These are phyloP conservation scores for Cordia subcordata DNA, from an alignment of 257 asterid genomes.

Conservation along the genomic window DNA sequence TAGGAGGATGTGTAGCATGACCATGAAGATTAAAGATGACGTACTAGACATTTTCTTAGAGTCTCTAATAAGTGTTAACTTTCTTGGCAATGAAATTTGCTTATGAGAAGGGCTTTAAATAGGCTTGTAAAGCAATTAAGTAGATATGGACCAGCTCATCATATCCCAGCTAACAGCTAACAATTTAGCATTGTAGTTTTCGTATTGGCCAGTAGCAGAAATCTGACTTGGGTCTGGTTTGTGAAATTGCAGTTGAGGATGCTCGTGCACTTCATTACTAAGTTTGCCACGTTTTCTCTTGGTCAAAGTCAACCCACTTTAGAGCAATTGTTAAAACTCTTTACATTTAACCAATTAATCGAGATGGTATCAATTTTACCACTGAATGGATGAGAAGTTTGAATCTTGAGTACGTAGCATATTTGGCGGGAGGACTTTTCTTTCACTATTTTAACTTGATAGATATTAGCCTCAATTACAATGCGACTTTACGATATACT, in stretches of 20 bases:
- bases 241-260: slow-evolving; percentile 10
- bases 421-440: no score
- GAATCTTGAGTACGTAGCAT: no score
- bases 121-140: slow-evolving; percentile 33
- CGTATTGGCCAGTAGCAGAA: slow-evolving; percentile 5
- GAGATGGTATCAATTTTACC: no score
- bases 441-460: no score
- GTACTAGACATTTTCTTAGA: neutral
- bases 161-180: slow-evolving; percentile 13
- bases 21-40: neutral
- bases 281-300: slow-evolving; percentile 1
- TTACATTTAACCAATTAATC: no score
- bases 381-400: no score
- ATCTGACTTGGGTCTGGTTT: slow-evolving; percentile 1
- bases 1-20: slow-evolving; percentile 4
- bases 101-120: slow-evolving; percentile 21
- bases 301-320: slow-evolving; percentile 13
- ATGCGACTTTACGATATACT: no score
- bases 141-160: slow-evolving; percentile 45
- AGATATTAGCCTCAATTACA: no score
- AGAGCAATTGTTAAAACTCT: no score
- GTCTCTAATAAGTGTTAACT: neutral
- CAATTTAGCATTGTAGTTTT: neutral
- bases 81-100: neutral
- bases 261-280: slow-evolving; percentile 30